Base-by-base conservation (phyloP, 2,329 filamentous ascomycete species). In the Ophiocordyceps robertsii region DNA sequence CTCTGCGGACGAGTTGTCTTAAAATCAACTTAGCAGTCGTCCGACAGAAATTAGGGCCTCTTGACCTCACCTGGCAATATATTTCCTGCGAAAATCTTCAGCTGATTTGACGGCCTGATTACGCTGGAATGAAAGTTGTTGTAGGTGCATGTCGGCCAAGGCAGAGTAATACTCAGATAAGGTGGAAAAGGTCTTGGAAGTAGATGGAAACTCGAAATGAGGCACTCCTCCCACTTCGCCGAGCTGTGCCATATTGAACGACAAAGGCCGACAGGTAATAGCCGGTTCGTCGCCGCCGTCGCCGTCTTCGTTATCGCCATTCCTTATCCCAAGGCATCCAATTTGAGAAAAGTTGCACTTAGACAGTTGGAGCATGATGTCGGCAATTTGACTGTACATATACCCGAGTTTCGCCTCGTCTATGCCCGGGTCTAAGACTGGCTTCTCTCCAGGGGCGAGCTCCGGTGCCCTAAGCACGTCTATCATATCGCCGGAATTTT, bases 361-460 rank as follows among this genome's bases (percentile, higher is more conserved):
- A 14, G 53, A 61, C 2, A 70, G 56, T 43, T 68, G 58, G 5
- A 70, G 53, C 14, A 68, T 27, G 32, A 67, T 62, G 27, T 61
- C 56, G 12, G 66, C 66, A 44, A 69, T 56, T 45, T 69, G 56
- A 2, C 52, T 41, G 46, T 68, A 69, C 1, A 65, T 43, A 8
- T 47, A 43, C 41, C 56, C 44, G 0, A 67, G 56, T 29, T 52
- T 58, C 5, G 53, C 44, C 30, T 63, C 50, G 32, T 45, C 43
- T 17, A 68, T 55, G 16, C 57, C 45, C 5, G 58, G 58, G 46
- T 66, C 51, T 19, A 66, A 49, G 38, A 61, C 44, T 35, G 48
- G 58, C 21, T 44, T 42, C 10, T 61, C 55, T 19, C 55, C 41
- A 37, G 38, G 38, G 12, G 44, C 36, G 14, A 47, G 45, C 1